These are phyloP conservation scores for Cynanchum wilfordii DNA, from an alignment of 257 asterid species.

Conservation along the genomic window DNA sequence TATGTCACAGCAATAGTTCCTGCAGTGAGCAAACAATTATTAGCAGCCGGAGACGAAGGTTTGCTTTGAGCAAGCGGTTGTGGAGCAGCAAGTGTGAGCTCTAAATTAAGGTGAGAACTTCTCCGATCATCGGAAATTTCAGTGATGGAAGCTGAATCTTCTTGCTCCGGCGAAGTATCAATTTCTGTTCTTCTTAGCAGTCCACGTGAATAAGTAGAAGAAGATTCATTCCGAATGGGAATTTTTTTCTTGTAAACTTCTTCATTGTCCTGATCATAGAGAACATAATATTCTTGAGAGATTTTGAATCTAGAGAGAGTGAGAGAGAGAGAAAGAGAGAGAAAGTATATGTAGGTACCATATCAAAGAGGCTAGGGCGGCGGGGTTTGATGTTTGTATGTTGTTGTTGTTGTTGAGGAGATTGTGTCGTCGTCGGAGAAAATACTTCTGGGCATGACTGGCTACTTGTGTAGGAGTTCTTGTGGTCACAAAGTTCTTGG, in stretches of 20 bases:
- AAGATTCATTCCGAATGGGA: not conserved
- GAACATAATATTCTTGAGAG: too few species aligned
- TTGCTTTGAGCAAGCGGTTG: constrained; percentile 5
- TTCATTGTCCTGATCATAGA: not conserved
- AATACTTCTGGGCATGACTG: constrained; percentile 39
- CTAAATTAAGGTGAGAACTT: constrained; percentile 18
- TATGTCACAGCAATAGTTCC: constrained; percentile 17
- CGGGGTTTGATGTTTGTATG: constrained; percentile 15
- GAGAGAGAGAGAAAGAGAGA: too few species aligned
- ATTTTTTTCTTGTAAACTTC: not conserved
- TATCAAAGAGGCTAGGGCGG: constrained; percentile 25
- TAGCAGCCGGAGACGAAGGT: not conserved
- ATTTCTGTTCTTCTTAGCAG: not conserved
- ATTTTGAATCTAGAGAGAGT: too few species aligned
- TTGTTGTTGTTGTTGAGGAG: not conserved
- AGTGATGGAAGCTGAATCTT: constrained; percentile 5
- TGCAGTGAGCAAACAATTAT: not conserved
- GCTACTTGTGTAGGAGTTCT: constrained; percentile 37
- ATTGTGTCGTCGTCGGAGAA: constrained; percentile 17
- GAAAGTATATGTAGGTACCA: constrained; percentile 18
- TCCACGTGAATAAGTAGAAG: not conserved
- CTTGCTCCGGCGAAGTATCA: constrained; percentile 1
- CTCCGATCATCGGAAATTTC: not conserved
- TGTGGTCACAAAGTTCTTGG: constrained; percentile 30
- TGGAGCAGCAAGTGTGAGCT: constrained; percentile 26